Percentiles rank a stretch among this genome's conserved stretches.
Conservation (phyloP, 441 rosid genomes). For the Dalechampia spathulata region DNA sequence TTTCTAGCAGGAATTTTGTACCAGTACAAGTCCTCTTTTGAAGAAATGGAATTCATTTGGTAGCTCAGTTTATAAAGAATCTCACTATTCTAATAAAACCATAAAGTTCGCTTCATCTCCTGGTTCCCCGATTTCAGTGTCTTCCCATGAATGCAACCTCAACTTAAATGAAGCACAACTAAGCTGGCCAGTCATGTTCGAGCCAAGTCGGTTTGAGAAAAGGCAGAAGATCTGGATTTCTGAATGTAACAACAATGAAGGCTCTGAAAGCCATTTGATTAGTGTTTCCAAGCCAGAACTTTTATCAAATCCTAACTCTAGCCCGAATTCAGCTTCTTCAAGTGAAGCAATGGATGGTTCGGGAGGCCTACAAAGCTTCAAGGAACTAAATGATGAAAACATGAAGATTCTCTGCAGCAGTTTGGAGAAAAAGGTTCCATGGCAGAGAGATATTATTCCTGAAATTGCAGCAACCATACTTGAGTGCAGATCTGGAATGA, state of each 20-base stretch:
- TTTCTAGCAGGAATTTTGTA: constrained; percentile 21
- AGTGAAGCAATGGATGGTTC: constrained; percentile 44
- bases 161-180: no score
- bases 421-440: constrained; percentile 48
- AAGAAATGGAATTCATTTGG: constrained; percentile 36
- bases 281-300: constrained; percentile 47
- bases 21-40: constrained; percentile 22
- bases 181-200: no score
- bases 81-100: constrained; percentile 18
- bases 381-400: constrained; percentile 36
- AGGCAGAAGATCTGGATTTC: no score
- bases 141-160: constrained; percentile 28
- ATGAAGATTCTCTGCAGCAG: constrained; percentile 35
- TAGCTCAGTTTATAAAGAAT: constrained; percentile 15
- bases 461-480: constrained; percentile 43
- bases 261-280: constrained; percentile 20
- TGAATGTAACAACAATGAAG: no score
- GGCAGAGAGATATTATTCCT: constrained; percentile 44
- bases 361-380: constrained; percentile 41
- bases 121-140: constrained; percentile 30
- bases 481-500: constrained; percentile 43
- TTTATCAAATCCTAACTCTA: constrained; percentile 63
- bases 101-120: constrained; percentile 37
- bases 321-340: constrained; percentile 76
- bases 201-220: no score